A percentile compares a stretch with the other conserved stretches of the same genome.
Conservation (phyloP, 2,329 filamentous ascomycete genomes). For the Peltaster fructicola region DNA sequence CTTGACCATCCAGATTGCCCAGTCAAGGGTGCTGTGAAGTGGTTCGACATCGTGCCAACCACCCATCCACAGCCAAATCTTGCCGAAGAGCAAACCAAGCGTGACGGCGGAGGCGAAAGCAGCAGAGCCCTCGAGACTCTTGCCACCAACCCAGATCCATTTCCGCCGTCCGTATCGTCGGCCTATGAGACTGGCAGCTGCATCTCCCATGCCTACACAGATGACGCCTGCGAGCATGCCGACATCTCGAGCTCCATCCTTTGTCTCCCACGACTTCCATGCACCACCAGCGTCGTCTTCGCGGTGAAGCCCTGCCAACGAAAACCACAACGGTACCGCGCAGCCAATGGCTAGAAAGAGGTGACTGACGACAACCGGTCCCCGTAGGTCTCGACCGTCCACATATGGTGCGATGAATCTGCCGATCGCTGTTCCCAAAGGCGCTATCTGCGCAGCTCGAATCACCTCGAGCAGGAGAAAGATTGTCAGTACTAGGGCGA, state of each 20-base stretch:
- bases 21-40: too few relatives aligned
- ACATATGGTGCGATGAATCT: slow-evolving; percentile 84
- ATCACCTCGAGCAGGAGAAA: slow-evolving; percentile 83
- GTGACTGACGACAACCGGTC: slow-evolving; percentile 87
- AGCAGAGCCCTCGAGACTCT: slow-evolving; percentile 71
- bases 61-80: slow-evolving; percentile 58
- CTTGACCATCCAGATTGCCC: slow-evolving; percentile 31
- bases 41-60: slow-evolving; percentile 47
- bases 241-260: slow-evolving; percentile 42
- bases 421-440: slow-evolving; percentile 70
- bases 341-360: slow-evolving; percentile 93
- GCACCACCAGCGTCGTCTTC: slow-evolving; percentile 34
- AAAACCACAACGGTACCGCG: slow-evolving; percentile 84
- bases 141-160: slow-evolving; percentile 94
- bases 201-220: slow-evolving; percentile 89
- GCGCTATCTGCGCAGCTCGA: slow-evolving; percentile 77
- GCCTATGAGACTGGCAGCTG: slow-evolving; percentile 78
- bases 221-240: slow-evolving; percentile 86
- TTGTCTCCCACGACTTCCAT: slow-evolving; percentile 58
- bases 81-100: slow-evolving; percentile 50
- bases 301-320: slow-evolving; percentile 51
- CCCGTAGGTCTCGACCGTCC: slow-evolving; percentile 79
- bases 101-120: slow-evolving; percentile 74
- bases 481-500: slow-evolving; percentile 61
- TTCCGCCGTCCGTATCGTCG: slow-evolving; percentile 71